These are phyloP conservation scores for Heliosperma pusillum DNA, from an alignment of 148 eudicot genomes.

Conservation along the genomic window DNA sequence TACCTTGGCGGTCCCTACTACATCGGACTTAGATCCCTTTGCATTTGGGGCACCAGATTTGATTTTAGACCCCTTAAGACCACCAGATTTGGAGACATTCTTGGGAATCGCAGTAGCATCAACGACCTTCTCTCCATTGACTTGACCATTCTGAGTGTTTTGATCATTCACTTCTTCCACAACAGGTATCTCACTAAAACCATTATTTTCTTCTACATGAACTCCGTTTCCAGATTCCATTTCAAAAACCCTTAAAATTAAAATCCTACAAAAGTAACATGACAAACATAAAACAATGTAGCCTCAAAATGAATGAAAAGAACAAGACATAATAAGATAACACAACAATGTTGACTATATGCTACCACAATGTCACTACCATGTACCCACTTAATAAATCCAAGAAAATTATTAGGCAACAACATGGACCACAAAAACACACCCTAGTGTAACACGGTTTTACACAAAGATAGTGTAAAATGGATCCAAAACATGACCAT, in stretches of 20 bases:
- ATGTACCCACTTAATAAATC: not conserved
- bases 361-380: not conserved
- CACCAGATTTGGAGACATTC: conserved; percentile 29
- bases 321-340: too few relatives aligned
- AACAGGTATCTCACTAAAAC: conserved; percentile 30
- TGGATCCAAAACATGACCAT: not conserved
- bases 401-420: too few relatives aligned
- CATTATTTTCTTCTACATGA: conserved; percentile 39
- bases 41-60: conserved; percentile 26
- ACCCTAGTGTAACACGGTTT: too few relatives aligned
- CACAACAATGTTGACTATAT: not conserved
- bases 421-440: too few relatives aligned
- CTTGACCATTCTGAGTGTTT: conserved; percentile 20
- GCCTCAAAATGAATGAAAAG: too few relatives aligned
- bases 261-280: conserved; percentile 16
- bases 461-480: too few relatives aligned
- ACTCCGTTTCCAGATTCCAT: conserved; percentile 63
- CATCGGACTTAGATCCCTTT: conserved; percentile 33
- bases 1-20: conserved; percentile 34
- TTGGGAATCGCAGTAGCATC: conserved; percentile 25
- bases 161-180: conserved; percentile 31
- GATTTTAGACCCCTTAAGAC: conserved; percentile 23
- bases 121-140: conserved; percentile 32
- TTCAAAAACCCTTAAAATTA: conserved; percentile 9
- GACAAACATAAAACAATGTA: conserved; percentile 18